Conservation (phyloP, 768 basidiomycete species). For the Kwoniella pini region DNA sequence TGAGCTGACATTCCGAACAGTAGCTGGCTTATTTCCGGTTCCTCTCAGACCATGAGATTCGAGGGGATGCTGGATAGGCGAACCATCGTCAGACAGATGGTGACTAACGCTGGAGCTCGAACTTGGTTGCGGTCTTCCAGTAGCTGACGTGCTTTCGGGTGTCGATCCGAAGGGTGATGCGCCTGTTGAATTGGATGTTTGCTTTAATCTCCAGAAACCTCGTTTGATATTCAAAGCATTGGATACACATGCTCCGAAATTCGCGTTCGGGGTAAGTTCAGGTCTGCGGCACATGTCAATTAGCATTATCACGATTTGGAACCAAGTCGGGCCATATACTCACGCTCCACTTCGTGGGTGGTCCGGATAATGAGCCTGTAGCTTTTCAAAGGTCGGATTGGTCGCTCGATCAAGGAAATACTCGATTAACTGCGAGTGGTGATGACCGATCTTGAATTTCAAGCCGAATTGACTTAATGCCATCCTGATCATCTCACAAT, state of each 20-base stretch:
- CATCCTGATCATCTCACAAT: slow-evolving; percentile 44
- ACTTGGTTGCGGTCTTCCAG: slow-evolving; percentile 6
- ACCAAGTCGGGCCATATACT: slow-evolving; percentile 8
- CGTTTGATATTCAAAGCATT: slow-evolving; percentile 49
- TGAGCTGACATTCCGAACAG: not conserved
- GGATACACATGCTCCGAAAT: slow-evolving; percentile 39
- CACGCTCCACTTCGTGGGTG: slow-evolving; percentile 46
- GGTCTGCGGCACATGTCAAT: slow-evolving; percentile 15
- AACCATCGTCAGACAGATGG: slow-evolving; percentile 3
- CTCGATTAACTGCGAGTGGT: slow-evolving; percentile 47
- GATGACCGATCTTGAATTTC: slow-evolving; percentile 46
- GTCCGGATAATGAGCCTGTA: slow-evolving; percentile 45
- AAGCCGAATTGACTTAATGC: slow-evolving; percentile 37
- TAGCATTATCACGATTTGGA: not conserved
- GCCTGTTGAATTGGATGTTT: slow-evolving; percentile 3
- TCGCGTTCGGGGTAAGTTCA: slow-evolving; percentile 27
- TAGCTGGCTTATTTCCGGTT: not conserved
- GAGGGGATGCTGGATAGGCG: slow-evolving; percentile 4
- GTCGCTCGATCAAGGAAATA: slow-evolving; percentile 48
- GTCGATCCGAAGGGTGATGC: slow-evolving; percentile 41
- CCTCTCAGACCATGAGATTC: not conserved
- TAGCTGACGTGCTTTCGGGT: slow-evolving; percentile 22
- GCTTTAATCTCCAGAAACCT: slow-evolving; percentile 36
- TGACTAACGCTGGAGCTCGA: slow-evolving; percentile 17
- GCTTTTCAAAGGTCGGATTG: slow-evolving; percentile 41